Conservation (phyloP, 116 monocot genomes). For the Cymodocea nodosa region DNA sequence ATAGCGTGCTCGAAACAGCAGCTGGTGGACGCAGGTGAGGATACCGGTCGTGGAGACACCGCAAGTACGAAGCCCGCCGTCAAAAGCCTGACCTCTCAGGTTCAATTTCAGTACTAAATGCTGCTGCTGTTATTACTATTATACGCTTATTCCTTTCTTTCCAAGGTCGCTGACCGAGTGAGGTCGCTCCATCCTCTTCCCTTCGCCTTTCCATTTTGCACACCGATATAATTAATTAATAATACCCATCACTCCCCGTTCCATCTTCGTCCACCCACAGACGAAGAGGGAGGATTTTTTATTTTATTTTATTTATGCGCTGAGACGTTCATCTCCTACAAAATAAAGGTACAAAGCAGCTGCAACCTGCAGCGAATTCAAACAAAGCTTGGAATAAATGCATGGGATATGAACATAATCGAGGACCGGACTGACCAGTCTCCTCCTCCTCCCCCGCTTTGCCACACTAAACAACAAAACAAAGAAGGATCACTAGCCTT, state of each 20-base stretch:
- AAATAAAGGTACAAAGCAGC: not conserved
- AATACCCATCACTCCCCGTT: no score
- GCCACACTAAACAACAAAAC: not conserved
- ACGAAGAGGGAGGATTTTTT: no score
- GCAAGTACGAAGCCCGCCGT: conserved; percentile 45
- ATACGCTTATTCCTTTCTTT: not conserved
- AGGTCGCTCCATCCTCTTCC: not conserved
- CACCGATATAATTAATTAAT: no score
- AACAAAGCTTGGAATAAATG: not conserved
- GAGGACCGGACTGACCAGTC: not conserved
- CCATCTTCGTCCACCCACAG: no score
- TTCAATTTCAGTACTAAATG: conserved; percentile 6
- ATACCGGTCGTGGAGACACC: conserved; percentile 15
- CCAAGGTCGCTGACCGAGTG: no score
- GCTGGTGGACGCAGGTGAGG: conserved; percentile 30
- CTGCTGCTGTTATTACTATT: not conserved
- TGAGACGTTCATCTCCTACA: not conserved
- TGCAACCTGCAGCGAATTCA: not conserved
- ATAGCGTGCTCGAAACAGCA: conserved; percentile 71
- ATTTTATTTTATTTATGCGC: no score
- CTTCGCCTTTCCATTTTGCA: not conserved
- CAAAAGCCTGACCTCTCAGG: conserved; percentile 76
- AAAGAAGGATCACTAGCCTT: no score
- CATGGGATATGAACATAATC: not conserved
- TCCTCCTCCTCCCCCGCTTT: not conserved